These are phyloP conservation scores for Dorcoceras hygrometricum DNA, from an alignment of 257 asterid genomes.

Conservation along the genomic window DNA sequence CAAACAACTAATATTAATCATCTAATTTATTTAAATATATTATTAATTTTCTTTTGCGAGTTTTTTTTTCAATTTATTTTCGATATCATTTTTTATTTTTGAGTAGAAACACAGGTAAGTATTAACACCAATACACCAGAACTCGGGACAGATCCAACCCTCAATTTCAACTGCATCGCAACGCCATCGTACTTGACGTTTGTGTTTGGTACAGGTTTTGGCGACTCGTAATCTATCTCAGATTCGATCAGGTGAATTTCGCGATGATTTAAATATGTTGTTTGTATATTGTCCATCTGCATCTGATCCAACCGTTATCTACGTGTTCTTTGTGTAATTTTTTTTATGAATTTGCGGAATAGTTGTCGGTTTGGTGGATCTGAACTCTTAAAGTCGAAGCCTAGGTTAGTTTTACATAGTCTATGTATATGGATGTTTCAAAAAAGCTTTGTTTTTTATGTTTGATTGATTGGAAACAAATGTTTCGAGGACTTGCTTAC, in stretches of 20 bases:
- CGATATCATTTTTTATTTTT: too few relatives aligned
- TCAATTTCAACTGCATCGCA: neutral
- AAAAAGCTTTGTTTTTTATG: neutral
- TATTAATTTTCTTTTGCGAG: too few relatives aligned
- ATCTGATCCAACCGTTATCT: conserved; percentile 10
- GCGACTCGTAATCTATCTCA: conserved; percentile 26
- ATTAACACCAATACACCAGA: too few relatives aligned
- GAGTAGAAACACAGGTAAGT: neutral
- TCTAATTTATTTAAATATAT: too few relatives aligned
- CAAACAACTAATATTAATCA: too few relatives aligned
- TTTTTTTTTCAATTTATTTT: too few relatives aligned
- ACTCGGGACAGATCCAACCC: too few relatives aligned
- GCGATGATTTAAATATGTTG: conserved; percentile 20
- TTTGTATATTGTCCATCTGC: conserved; percentile 11
- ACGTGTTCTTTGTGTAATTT: conserved; percentile 10
- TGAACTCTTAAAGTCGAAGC: neutral
- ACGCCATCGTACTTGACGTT: too few relatives aligned
- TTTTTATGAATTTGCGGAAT: neutral
- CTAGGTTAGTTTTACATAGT: neutral
- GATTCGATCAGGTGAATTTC: conserved; percentile 35
- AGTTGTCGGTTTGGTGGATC: conserved; percentile 13
- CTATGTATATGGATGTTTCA: neutral
- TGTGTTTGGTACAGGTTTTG: conserved; percentile 27
- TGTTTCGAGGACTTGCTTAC: neutral
- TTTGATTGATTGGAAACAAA: neutral